These are phyloP conservation scores for Castanospermum australe DNA, from an alignment of 306 rosid genomes.

Conservation along the genomic window DNA sequence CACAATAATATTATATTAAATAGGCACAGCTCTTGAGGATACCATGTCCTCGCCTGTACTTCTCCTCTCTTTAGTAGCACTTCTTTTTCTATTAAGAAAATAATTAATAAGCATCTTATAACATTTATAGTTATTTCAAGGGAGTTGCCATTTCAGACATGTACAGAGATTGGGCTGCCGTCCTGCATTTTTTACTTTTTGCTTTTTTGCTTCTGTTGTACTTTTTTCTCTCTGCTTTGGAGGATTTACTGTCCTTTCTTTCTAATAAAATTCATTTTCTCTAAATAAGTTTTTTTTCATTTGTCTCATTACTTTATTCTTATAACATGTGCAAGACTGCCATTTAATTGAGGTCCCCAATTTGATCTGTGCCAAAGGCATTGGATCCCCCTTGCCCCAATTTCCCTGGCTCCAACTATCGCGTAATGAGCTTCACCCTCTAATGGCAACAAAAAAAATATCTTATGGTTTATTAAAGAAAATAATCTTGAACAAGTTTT, in stretches of 20 bases:
- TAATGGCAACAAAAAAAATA: no score
- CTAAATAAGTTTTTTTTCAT: no score
- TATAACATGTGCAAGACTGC: no score
- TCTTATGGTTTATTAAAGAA: background rate
- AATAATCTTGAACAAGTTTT: background rate
- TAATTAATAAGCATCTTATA: background rate
- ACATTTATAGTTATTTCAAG: background rate
- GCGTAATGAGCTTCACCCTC: background rate
- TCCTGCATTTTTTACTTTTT: background rate
- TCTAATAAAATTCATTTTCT: background rate
- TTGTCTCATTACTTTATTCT: no score
- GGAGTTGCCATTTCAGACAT: background rate
- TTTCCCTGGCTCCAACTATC: background rate
- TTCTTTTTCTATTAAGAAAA: background rate
- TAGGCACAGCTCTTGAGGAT: background rate
- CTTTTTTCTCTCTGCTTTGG: background rate
- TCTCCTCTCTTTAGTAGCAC: background rate
- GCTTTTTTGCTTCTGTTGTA: background rate
- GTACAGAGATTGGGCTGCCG: background rate
- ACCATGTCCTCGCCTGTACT: background rate
- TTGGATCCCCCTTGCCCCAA: background rate
- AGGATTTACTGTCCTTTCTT: background rate
- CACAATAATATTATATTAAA: background rate
- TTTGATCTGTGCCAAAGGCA: no score
- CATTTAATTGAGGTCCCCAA: no score